These are phyloP conservation scores for Pichia sp. DNA, from an alignment of 1,139 yeast species.

Conservation along the genomic window DNA sequence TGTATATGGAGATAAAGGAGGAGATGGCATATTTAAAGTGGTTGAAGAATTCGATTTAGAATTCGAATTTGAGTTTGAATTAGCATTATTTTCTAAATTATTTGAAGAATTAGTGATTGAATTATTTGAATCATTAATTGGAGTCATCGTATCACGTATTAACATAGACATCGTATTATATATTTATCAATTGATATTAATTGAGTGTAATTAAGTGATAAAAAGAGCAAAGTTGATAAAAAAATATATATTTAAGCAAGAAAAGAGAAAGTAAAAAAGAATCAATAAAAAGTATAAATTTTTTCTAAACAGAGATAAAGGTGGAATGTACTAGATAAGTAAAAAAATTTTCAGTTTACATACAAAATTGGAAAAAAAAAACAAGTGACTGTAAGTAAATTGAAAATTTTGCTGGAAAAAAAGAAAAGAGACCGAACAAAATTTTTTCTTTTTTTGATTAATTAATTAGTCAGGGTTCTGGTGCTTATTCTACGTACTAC, in stretches of 20 bases:
- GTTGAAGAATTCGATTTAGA: slow-evolving; percentile 3
- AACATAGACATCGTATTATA: slow-evolving; percentile 8
- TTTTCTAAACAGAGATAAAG: not conserved
- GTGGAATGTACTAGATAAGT: not conserved
- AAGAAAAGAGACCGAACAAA: too few relatives aligned
- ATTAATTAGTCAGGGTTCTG: too few relatives aligned
- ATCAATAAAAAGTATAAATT: not conserved
- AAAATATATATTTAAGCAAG: not conserved
- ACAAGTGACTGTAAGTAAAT: not conserved
- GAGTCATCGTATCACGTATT: slow-evolving; percentile 13
- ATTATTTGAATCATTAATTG: slow-evolving; percentile 8
- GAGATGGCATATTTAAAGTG: slow-evolving; percentile 43
- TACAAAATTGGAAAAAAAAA: not conserved
- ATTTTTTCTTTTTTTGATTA: too few relatives aligned
- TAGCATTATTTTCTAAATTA: not conserved
- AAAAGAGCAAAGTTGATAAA: not conserved
- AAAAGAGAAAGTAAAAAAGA: not conserved
- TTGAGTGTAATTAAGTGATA: slow-evolving; percentile 2
- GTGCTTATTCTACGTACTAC: too few relatives aligned
- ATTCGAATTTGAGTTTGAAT: not conserved
- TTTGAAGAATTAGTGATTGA: not conserved
- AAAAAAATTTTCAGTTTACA: not conserved
- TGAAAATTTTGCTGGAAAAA: too few relatives aligned
- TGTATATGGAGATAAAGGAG: slow-evolving; percentile 61
- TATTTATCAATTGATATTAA: not conserved